phyloP scores from a whole-genome alignment of 139 green algal genomes.

The Micractinium conductrix region DNA sequence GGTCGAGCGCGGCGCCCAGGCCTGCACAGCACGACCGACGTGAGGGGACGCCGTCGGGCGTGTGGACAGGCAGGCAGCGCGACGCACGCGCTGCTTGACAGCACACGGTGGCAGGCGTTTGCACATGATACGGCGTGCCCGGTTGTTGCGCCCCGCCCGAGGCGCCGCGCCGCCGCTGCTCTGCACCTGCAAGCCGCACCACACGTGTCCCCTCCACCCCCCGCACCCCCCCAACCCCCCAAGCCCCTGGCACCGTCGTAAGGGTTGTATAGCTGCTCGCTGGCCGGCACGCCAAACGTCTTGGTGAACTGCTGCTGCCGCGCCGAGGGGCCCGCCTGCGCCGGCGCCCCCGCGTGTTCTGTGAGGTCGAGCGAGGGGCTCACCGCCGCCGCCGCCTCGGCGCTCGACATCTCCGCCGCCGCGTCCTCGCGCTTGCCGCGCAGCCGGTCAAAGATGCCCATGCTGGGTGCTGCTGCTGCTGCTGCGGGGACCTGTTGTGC shows the following conservation, averaged over 20 bases:
- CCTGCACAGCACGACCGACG: conserved; percentile 33
- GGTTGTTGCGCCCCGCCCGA: too few species aligned
- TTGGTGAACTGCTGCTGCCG: conserved; percentile 10
- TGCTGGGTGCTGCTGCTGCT: neutral
- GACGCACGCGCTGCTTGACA: too few species aligned
- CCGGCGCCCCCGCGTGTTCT: neutral
- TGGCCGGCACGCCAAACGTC: conserved; percentile 5
- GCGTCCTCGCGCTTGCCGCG: conserved; percentile 21
- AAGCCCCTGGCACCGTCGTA: conserved; percentile 71
- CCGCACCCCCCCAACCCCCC: too few species aligned
- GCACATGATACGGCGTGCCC: too few species aligned
- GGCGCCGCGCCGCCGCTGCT: too few species aligned
- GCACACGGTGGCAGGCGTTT: too few species aligned
- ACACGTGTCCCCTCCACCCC: too few species aligned
- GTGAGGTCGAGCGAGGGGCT: conserved; percentile 41
- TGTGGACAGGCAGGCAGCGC: too few species aligned
- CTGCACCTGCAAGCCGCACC: too few species aligned
- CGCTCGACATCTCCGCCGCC: neutral
- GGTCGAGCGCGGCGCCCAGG: conserved; percentile 46
- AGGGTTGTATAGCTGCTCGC: conserved; percentile 66
- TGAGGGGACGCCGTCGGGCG: too few species aligned
- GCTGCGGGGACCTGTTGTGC: too few species aligned
- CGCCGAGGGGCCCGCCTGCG: neutral
- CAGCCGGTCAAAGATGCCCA: conserved; percentile 45
- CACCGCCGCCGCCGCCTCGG: conserved; percentile 34